Percentiles rank a stretch among this genome's conserved stretches.
These are phyloP conservation scores for Aegilops longissima DNA, from an alignment of 176 grass and related monocot species.

Conservation along the genomic window DNA sequence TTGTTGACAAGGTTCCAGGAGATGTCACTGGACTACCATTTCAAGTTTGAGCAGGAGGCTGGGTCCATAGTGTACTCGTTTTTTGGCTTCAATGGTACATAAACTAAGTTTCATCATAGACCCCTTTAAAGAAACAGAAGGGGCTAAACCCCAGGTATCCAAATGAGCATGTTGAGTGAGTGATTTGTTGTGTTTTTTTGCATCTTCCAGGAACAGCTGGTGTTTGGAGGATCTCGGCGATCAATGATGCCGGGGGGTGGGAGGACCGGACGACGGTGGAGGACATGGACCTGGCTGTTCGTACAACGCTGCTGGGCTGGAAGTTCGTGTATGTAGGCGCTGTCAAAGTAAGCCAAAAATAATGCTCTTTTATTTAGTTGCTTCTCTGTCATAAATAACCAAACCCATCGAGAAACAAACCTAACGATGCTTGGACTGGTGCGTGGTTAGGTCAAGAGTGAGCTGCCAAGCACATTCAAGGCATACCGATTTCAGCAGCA, in stretches of 20 bases:
- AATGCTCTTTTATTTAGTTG: conserved; percentile 10
- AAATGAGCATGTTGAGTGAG: neutral
- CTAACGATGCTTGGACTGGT: conserved; percentile 3
- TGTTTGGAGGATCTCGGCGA: conserved; percentile 88
- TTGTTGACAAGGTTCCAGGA: conserved; percentile 91
- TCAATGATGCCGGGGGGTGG: conserved; percentile 78
- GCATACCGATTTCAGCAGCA: conserved; percentile 89
- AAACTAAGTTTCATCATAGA: neutral
- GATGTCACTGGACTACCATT: conserved; percentile 97
- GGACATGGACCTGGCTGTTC: conserved; percentile 96
- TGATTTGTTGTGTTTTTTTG: neutral
- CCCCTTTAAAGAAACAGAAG: too few relatives aligned
- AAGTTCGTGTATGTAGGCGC: conserved; percentile 84
- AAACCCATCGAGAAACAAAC: conserved; percentile 1
- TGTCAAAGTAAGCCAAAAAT: conserved; percentile 48
- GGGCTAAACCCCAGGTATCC: too few relatives aligned
- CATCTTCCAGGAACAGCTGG: conserved; percentile 74
- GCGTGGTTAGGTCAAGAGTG: conserved; percentile 71
- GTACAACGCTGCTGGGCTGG: conserved; percentile 66
- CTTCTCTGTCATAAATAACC: neutral
- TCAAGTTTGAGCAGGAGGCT: conserved; percentile 92
- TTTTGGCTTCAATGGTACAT: conserved; percentile 85
- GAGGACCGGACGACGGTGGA: conserved; percentile 94
- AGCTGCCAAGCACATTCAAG: conserved; percentile 94
- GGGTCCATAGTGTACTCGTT: conserved; percentile 72